phyloP scores from a whole-genome alignment of 2,329 filamentous ascomycete species.

The Nemania bipapillata region DNA sequence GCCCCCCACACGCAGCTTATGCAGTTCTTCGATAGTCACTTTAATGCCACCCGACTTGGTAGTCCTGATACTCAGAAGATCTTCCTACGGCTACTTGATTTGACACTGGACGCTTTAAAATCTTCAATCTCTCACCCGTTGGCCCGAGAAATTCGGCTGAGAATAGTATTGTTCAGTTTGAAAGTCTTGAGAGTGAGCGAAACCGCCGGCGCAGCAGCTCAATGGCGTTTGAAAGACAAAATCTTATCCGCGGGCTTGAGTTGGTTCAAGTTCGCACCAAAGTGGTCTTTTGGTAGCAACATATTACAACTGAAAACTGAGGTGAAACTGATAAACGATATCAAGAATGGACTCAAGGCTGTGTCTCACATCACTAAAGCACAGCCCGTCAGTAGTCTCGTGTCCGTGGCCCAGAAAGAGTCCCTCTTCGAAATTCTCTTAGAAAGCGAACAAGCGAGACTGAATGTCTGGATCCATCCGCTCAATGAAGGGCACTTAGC shows the following conservation, averaged over 20 bases:
- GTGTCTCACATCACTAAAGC: constrained; percentile 70
- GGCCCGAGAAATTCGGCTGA: constrained; percentile 90
- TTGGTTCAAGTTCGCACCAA: constrained; percentile 86
- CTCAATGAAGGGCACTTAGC: constrained; percentile 68
- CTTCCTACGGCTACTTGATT: constrained; percentile 82
- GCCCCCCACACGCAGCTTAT: constrained; percentile 86
- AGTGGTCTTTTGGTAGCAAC: constrained; percentile 97
- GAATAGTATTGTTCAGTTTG: constrained; percentile 83
- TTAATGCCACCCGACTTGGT: constrained; percentile 88
- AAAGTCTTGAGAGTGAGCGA: constrained; percentile 79
- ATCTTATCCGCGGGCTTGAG: constrained; percentile 84
- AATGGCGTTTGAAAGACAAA: constrained; percentile 88
- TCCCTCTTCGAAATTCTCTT: constrained; percentile 83
- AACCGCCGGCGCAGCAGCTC: constrained; percentile 69
- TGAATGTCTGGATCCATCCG: constrained; percentile 91
- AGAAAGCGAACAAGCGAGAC: constrained; percentile 82
- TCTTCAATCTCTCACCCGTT: constrained; percentile 81
- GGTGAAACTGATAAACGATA: constrained; percentile 80
- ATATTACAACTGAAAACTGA: constrained; percentile 93
- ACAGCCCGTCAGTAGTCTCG: constrained; percentile 62
- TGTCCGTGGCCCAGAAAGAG: constrained; percentile 80
- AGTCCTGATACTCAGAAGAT: constrained; percentile 83
- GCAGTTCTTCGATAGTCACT: constrained; percentile 93
- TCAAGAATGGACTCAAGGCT: constrained; percentile 72
- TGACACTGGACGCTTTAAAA: constrained; percentile 80